Conservation (phyloP, 2,329 filamentous ascomycete genomes). For the Pestalotiopsis sp. region DNA sequence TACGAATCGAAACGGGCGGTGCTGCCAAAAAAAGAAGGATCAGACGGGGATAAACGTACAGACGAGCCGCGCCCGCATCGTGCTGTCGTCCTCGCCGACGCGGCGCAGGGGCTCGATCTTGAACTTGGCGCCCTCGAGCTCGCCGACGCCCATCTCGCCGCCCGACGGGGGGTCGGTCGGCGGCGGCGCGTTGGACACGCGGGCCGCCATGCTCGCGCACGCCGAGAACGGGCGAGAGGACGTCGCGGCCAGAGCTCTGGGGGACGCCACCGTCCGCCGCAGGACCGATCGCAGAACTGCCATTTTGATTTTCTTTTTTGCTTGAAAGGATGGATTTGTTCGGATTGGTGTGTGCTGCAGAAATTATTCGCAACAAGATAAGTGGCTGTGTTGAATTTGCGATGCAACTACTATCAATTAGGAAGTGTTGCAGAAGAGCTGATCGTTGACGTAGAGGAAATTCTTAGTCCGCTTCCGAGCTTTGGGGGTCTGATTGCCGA, state of each 20-base stretch:
- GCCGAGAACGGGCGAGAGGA: constrained; percentile 19
- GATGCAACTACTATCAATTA: background rate
- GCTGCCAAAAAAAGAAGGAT: background rate
- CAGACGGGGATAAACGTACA: too few relatives aligned
- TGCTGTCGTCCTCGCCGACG: constrained; percentile 78
- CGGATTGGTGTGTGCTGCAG: background rate
- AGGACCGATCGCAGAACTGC: constrained; percentile 10
- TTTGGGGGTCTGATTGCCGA: constrained; percentile 7
- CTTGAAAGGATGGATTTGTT: background rate
- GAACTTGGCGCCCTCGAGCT: constrained; percentile 84
- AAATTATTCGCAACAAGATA: background rate
- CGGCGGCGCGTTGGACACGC: constrained; percentile 25
- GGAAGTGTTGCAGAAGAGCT: background rate
- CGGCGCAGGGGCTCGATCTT: constrained; percentile 87
- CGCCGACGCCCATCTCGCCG: constrained; percentile 74
- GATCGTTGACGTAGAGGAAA: constrained; percentile 21
- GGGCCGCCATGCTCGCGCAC: constrained; percentile 18
- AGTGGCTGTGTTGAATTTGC: background rate
- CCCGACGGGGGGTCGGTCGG: constrained; percentile 29
- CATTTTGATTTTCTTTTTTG: constrained; percentile 9
- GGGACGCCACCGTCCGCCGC: constrained; percentile 7
- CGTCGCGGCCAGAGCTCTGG: constrained; percentile 4
- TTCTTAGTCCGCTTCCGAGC: constrained; percentile 12
- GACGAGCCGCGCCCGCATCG: constrained; percentile 82
- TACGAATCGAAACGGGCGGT: too few relatives aligned